Evolutionary conservation across 306 rosid genomes (phyloP).

Genomic region (Cucumis hystrix): DNA sequence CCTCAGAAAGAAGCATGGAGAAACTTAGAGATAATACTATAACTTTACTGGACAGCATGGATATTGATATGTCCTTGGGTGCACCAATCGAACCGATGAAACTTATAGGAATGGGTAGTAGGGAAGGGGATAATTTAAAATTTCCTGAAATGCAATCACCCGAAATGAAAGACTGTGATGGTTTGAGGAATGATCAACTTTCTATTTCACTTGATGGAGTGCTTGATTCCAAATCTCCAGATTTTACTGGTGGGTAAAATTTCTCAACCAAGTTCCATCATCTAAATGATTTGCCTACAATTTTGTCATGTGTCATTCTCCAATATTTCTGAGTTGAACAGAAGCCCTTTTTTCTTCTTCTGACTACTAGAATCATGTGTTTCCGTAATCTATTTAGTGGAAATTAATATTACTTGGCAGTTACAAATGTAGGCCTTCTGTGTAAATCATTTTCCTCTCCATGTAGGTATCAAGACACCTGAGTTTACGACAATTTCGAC

Average conservation of each 20-base stretch:
- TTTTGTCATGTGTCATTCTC: not conserved
- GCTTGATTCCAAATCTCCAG: constrained; percentile 25
- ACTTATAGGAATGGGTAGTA: constrained; percentile 11
- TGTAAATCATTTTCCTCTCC: not conserved
- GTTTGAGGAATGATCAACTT: constrained; percentile 2
- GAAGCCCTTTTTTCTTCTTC: not conserved
- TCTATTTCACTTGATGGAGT: constrained; percentile 22
- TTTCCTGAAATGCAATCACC: constrained; percentile 18
- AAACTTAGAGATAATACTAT: constrained; percentile 21
- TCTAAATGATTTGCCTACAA: not conserved
- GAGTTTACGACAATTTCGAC: constrained; percentile 31
- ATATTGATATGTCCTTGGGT: constrained; percentile 11
- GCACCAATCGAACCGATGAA: constrained; percentile 14
- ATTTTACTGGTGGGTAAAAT: constrained; percentile 24
- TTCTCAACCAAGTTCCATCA: not conserved
- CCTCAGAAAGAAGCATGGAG: constrained; percentile 23
- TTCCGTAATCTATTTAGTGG: not conserved
- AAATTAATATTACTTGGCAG: not conserved
- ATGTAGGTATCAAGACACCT: constrained; percentile 37
- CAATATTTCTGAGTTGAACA: not conserved
- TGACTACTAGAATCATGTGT: not conserved
- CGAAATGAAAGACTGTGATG: constrained; percentile 19
- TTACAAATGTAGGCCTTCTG: not conserved
- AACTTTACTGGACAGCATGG: constrained; percentile 18
- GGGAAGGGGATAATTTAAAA: constrained; percentile 15